Base-by-base conservation (phyloP, 2,329 filamentous ascomycete genomes). In the Paracamarosporium sp. region DNA sequence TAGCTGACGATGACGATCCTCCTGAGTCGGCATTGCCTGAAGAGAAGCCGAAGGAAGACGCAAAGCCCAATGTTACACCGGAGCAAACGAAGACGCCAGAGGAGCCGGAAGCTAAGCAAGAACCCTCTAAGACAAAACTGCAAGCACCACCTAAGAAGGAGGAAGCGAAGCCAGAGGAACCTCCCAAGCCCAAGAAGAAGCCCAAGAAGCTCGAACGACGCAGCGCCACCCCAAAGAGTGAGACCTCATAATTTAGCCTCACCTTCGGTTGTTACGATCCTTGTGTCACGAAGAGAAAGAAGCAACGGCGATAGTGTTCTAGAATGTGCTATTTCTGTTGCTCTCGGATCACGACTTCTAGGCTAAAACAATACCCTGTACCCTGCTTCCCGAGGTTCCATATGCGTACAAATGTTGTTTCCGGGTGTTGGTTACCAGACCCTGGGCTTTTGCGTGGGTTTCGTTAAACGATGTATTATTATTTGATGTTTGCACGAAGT, bases 171-270 rank as follows among this genome's bases (percentile, higher is more conserved):
- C 40, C 53, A 30, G 50, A 55, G 51, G 48, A 60, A 11, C 50
- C 62, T 1, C 59, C 64, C 0, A 75, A 73, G 44, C 57, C 66
- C 0, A 76, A 72, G 65, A 76, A 73, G 65, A 77, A 76, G 61
- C 75, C 75, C 4, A 76, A 74, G 67, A 77, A 77, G 44, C 61
- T 77, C 17, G 67, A 77, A 51, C 65, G 73, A 4, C 65, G 73
- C 7, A 61, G 58, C 44, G 61, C 55, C 11, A 47, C 53, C 4
- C 27, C 54, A 6, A 64, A 67, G 46, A 58, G 51, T 12, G 50
- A 57, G 30, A 24, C 47, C 5, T 56, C 44, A 4, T 46, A 51
- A 52, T 0, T 20, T 40, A 12, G 11, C 20, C 31, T 25, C 27
- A 13, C 27, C 20, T 40, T 13, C 31, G n/a, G 6, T 33, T 33